Conservation (phyloP, 2,329 filamentous ascomycete genomes). For the Fusarium equiseti region DNA sequence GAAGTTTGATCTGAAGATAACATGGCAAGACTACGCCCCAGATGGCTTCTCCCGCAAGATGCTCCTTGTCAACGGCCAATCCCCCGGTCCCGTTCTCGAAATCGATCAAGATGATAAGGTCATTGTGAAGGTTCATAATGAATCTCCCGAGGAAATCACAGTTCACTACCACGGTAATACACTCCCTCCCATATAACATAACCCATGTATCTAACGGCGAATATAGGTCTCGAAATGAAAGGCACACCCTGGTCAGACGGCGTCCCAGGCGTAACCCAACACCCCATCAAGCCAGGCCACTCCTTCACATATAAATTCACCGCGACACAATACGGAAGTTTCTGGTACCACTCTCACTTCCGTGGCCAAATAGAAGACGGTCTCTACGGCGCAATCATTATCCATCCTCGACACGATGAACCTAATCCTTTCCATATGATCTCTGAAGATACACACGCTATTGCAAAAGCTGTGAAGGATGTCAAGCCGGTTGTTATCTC, state of each 20-base stretch:
- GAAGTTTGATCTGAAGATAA: slow-evolving; percentile 49
- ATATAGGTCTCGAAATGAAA: slow-evolving; percentile 61
- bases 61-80: slow-evolving; percentile 69
- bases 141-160: slow-evolving; percentile 60
- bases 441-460: slow-evolving; percentile 53
- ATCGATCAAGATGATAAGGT: slow-evolving; percentile 64
- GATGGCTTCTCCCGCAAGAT: slow-evolving; percentile 60
- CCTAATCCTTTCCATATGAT: slow-evolving; percentile 65
- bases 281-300: slow-evolving; percentile 60
- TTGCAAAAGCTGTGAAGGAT: slow-evolving; percentile 62
- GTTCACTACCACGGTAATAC: slow-evolving; percentile 67
- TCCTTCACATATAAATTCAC: slow-evolving; percentile 66
- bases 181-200: no score
- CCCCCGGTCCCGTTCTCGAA: slow-evolving; percentile 71
- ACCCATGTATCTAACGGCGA: not conserved
- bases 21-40: slow-evolving; percentile 56
- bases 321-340: slow-evolving; percentile 68
- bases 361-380: slow-evolving; percentile 70
- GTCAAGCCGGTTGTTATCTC: slow-evolving; percentile 64
- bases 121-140: slow-evolving; percentile 59
- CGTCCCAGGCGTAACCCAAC: slow-evolving; percentile 67
- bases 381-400: slow-evolving; percentile 67
- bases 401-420: slow-evolving; percentile 53
- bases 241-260: slow-evolving; percentile 71
- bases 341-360: slow-evolving; percentile 72